Evolutionary conservation across 208 protist species (phyloP), one percentile per base, ranked within the genome.

Genomic region (Borovskyia barvae): DNA sequence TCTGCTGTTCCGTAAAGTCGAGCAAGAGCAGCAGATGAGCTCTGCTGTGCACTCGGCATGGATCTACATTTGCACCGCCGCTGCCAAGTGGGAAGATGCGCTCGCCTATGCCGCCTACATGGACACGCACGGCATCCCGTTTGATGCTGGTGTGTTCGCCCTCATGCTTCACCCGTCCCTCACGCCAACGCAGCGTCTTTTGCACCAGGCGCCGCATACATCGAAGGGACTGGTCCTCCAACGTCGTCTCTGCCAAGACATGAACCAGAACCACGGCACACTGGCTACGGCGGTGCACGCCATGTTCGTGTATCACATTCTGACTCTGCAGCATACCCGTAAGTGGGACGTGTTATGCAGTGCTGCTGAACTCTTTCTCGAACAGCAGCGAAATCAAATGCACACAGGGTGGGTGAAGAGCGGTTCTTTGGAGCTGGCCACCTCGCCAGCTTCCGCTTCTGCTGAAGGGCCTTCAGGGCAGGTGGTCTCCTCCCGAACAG

Each of bases 291-390:
- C 75, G 6, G 62, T 85, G 22, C 89, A 95, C 63, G 85, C 86
- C 53, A 85, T 92, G 74, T 91, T 93, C 47, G 77, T 89, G 12
- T 81, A 92, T 41, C 84, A 88, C 72, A 63, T 77, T 14, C 51
- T 95, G 24, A 93, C 89, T 12, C 66, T 92, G 42, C 78, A 72
- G 28, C 86, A 90, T 63, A 70, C 70, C 28, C 35, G 58, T 30
- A 93, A 93, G 59, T 95, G 89, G 89, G 84, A 92, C 48, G 70
- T 91, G 30, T 41, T 95, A 37, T 69, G 77, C 11, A 11, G 20
- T 0, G 82, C 75, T 2, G 58, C 61, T 1, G 61, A 79, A 17
- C 28, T 43, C 14, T 41, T 37, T 17, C 25, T 9, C 19, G 28
- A 17, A 22, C 42, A 30, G 2, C 42, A n/a, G 28, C 40, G 7